Conservation (phyloP, 495 filamentous ascomycete species). For the Thermochaetoides thermophila region DNA sequence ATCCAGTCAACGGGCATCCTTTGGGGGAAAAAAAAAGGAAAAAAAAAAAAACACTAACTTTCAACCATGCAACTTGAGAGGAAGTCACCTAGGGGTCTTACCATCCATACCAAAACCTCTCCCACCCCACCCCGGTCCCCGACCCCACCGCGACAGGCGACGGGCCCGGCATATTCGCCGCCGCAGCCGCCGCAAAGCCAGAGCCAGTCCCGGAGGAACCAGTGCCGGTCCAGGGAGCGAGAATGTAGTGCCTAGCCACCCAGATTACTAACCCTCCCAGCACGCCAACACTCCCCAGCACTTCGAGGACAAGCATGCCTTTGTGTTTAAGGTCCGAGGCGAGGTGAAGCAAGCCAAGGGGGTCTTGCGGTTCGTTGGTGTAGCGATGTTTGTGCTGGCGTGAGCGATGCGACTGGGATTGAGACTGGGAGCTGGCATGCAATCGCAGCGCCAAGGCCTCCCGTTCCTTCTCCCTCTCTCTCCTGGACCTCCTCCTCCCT, state of each 20-base stretch:
- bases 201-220: background rate
- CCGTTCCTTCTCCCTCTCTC: background rate
- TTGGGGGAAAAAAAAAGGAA: background rate
- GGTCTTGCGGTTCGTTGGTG: constrained; percentile 38
- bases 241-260: constrained; percentile 27
- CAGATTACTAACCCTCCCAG: constrained; percentile 60
- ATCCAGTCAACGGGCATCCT: background rate
- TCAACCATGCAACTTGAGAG: too few relatives aligned
- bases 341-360: constrained; percentile 58
- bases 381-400: background rate
- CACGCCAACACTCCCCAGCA: constrained; percentile 62
- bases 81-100: background rate
- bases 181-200: background rate
- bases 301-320: constrained; percentile 57
- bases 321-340: constrained; percentile 50
- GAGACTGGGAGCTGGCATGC: background rate
- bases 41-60: background rate
- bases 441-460: background rate
- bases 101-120: constrained; percentile 18
- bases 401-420: background rate
- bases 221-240: too few relatives aligned
- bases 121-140: constrained; percentile 11
- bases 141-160: too few relatives aligned
- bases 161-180: constrained; percentile 12
- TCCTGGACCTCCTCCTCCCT: background rate